These are phyloP conservation scores for Candida maris DNA, from an alignment of 805 yeast genomes.

Conservation along the genomic window DNA sequence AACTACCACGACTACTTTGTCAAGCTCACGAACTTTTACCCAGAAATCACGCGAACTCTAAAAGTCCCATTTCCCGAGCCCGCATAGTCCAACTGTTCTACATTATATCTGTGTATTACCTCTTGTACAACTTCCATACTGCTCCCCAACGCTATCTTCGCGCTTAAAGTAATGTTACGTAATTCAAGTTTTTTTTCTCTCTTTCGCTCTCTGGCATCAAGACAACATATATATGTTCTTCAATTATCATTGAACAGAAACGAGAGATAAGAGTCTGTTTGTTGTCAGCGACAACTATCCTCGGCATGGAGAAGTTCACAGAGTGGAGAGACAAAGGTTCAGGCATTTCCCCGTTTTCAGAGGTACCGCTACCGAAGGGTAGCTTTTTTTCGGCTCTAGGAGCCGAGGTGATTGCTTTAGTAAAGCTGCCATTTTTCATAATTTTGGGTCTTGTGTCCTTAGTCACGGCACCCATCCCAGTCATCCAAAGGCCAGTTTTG, in stretches of 20 bases:
- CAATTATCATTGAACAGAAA: no score
- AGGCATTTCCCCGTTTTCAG: constrained; percentile 89
- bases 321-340: constrained; percentile 87
- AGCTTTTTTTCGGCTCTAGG: constrained; percentile 7
- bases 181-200: no score
- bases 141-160: no score
- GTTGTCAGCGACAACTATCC: no score
- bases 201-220: no score
- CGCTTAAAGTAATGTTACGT: no score
- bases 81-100: no score
- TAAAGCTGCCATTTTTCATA: constrained; percentile 30
- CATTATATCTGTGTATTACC: no score
- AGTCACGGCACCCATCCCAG: constrained; percentile 12
- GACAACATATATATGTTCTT: no score
- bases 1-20: constrained; percentile 56
- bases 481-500: constrained; percentile 11
- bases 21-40: constrained; percentile 28
- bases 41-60: constrained; percentile 29
- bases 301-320: constrained; percentile 73
- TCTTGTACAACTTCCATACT: no score
- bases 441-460: constrained; percentile 13
- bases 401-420: constrained; percentile 17
- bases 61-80: constrained; percentile 29
- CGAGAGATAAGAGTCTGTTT: no score
- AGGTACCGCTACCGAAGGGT: constrained; percentile 35